Base-by-base conservation (phyloP, 2,329 filamentous ascomycete genomes). In the Ceratocystis lukuohia region DNA sequence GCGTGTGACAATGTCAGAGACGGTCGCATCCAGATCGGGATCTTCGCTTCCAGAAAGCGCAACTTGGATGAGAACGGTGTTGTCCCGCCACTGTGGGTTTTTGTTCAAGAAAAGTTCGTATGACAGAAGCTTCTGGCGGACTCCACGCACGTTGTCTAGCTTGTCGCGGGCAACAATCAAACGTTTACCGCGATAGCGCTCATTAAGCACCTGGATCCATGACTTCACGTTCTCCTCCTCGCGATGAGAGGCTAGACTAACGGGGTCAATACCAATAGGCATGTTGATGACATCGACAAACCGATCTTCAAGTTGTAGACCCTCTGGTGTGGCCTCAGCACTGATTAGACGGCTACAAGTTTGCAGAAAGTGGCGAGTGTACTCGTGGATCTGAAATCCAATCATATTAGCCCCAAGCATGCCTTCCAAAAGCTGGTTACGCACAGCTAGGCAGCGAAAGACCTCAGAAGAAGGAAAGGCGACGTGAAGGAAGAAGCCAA, bases 401-500 rank as follows among this genome's bases (percentile, higher is more conserved):
- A 97, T 84, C 12, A 97, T 79, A 71, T 96, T 96, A 66, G 94
- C 90, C 8, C 93, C 93, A 0, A 97, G 84, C 80, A 97, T 93
- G 66, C 94, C 93, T 71, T 96, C 88, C 1, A 97, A 82, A 8
- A 97, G 82, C 75, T 96, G 84, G 70, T 88, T 92, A 67, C 93
- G 88, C 10, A 91, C 87, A 2, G 93, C 89, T 25, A 97, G 78
- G 74, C 93, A 97, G 61, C 93, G 85, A 77, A 97, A 97, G 1
- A 97, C 91, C 73, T 97, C 93, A 0, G 93, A 96, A 0, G 93
- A 96, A 0, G 93, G 93, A 75, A 97, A 97, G 0, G 93, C 91
- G 33, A 93, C 91, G 73, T 97, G 93, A 17, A 97, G 78, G 77
- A 96, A 97, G 78, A 97, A 94, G 10, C 93, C 93, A 71, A 97